Evolutionary conservation across 345 rosid species (phyloP).

Genomic region (Arabidopsis thaliana): TAIR10.1 NC_003076.8:26344501-26345000

Average conservation of each 20-base stretch:
- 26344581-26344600: neutral
- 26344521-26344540: constrained; percentile 55
- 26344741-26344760: neutral
- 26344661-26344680: constrained; percentile 94
- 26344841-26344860: neutral
- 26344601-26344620: constrained; percentile 1
- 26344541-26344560: constrained; percentile 51
- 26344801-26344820: neutral
- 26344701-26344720: neutral
- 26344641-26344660: constrained; percentile 86
- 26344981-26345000: too few relatives aligned
- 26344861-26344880: neutral
- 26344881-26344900: neutral
- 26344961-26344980: neutral
- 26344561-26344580: neutral
- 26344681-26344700: constrained; percentile 5
- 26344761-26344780: neutral
- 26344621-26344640: constrained; percentile 62
- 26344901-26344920: neutral
- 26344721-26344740: neutral
- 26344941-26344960: neutral
- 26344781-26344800: neutral
- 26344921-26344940: neutral
- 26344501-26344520: constrained; percentile 82
- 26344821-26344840: neutral